A percentile compares a stretch with the other conserved stretches of the same genome.
Evolutionary conservation across 768 basidiomycete genomes (phyloP).

Genomic region (Hericium erinaceus): DNA sequence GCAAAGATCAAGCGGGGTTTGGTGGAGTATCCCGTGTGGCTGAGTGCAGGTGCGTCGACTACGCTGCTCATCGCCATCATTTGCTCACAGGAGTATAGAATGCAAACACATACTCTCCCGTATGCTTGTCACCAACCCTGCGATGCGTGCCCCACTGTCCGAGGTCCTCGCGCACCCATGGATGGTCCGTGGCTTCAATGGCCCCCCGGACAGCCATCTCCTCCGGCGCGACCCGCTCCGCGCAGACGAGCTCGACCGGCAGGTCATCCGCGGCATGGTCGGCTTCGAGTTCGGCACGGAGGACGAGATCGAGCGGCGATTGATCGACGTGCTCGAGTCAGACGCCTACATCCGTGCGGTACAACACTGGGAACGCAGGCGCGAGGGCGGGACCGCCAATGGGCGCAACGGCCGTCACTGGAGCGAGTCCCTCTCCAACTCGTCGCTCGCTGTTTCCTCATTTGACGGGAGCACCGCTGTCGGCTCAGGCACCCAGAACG

Average conservation of each 20-base stretch:
- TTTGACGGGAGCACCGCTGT: conserved; percentile 32
- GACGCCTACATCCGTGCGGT: conserved; percentile 71
- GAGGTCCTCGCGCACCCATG: conserved; percentile 87
- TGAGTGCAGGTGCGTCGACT: conserved; percentile 67
- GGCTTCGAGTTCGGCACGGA: conserved; percentile 95
- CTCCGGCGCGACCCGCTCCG: conserved; percentile 85
- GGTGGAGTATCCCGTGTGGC: conserved; percentile 96
- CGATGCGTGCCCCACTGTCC: conserved; percentile 65
- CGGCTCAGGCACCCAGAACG: background rate
- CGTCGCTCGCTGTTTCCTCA: conserved; percentile 58
- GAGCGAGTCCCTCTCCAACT: conserved; percentile 56
- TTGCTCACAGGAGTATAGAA: conserved; percentile 38
- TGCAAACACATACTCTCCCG: conserved; percentile 89
- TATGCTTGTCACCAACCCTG: conserved; percentile 95
- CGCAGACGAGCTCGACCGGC: conserved; percentile 77
- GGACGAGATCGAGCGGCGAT: conserved; percentile 72
- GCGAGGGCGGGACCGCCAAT: conserved; percentile 23
- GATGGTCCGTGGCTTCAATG: conserved; percentile 84
- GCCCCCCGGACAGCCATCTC: conserved; percentile 76
- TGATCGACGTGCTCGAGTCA: conserved; percentile 64
- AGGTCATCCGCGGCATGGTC: conserved; percentile 84
- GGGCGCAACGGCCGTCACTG: conserved; percentile 36
- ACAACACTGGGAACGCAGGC: conserved; percentile 70
- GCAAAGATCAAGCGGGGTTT: conserved; percentile 98
- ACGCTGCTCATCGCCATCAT: background rate